phyloP scores from a whole-genome alignment of 2,329 filamentous ascomycete genomes.

The Myrmaecium sp. region DNA sequence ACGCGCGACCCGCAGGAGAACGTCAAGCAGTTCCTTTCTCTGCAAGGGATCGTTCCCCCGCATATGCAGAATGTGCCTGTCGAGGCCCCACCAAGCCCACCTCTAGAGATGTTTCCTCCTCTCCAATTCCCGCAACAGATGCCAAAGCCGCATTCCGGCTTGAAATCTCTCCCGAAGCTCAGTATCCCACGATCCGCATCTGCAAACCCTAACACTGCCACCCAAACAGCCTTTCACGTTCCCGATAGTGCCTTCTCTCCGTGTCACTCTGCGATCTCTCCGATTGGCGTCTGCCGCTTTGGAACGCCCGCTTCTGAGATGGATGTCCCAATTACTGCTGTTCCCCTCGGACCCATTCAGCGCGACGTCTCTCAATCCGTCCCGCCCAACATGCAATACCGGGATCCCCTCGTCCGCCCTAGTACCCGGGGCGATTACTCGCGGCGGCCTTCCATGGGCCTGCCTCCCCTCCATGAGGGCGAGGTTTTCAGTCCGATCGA shows the following conservation, averaged over 20 bases:
- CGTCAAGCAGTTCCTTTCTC: conserved; percentile 75
- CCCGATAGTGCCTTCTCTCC: conserved; percentile 27
- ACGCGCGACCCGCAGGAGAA: conserved; percentile 77
- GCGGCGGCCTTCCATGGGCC: conserved; percentile 50
- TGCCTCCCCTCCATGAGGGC: conserved; percentile 56
- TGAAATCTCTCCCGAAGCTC: conserved; percentile 38
- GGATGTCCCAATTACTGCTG: conserved; percentile 63
- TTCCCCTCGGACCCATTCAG: conserved; percentile 53
- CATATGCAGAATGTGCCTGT: conserved; percentile 51
- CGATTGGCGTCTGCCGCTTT: conserved; percentile 53
- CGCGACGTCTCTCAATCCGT: conserved; percentile 79
- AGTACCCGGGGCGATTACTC: conserved; percentile 25
- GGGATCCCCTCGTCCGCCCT: conserved; percentile 30
- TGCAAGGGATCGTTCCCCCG: conserved; percentile 51
- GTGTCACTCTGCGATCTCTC: conserved; percentile 27
- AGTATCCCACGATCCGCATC: conserved; percentile 33
- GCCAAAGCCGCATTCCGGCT: conserved; percentile 31
- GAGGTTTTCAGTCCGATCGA: conserved; percentile 25
- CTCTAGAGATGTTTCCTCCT: conserved; percentile 22
- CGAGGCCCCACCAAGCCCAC: conserved; percentile 21
- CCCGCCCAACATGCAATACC: conserved; percentile 80
- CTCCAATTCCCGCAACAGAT: conserved; percentile 22
- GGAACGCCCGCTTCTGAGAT: conserved; percentile 83
- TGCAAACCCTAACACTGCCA: conserved; percentile 11
- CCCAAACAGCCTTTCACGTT: conserved; percentile 11